phyloP scores from a whole-genome alignment of 495 filamentous ascomycete genomes.

The Pseudevernia furfuracea region DNA sequence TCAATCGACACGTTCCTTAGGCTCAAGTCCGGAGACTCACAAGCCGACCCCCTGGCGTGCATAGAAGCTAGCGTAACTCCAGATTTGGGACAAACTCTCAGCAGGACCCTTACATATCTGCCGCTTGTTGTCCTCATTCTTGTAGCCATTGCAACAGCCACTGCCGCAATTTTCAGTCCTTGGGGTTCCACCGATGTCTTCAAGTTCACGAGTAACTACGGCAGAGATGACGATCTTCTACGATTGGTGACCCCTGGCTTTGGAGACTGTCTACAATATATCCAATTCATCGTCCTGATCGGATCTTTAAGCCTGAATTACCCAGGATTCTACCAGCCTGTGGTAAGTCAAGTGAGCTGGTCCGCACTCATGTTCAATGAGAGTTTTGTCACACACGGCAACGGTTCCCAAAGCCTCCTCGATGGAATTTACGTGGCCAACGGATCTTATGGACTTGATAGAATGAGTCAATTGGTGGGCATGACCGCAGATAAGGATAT shows the following conservation, averaged over 20 bases:
- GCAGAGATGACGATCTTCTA: conserved; percentile 84
- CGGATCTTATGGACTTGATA: conserved; percentile 70
- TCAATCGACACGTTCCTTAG: conserved; percentile 63
- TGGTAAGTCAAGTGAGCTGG: conserved; percentile 80
- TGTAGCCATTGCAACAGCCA: conserved; percentile 71
- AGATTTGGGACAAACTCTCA: conserved; percentile 56
- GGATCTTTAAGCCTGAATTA: conserved; percentile 81
- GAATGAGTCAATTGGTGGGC: conserved; percentile 74
- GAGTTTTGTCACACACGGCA: conserved; percentile 66
- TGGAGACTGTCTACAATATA: conserved; percentile 93
- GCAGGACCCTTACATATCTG: conserved; percentile 63
- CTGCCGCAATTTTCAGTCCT: conserved; percentile 81
- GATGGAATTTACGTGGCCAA: conserved; percentile 76
- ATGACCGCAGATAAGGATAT: conserved; percentile 69
- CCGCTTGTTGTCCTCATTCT: conserved; percentile 70
- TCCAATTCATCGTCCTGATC: conserved; percentile 86
- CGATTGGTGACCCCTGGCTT: conserved; percentile 93
- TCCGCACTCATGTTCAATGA: conserved; percentile 87
- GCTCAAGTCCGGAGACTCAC: conserved; percentile 64
- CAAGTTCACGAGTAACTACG: conserved; percentile 92
- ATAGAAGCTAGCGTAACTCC: conserved; percentile 76
- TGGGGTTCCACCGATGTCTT: conserved; percentile 89
- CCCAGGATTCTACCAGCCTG: conserved; percentile 90
- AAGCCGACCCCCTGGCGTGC: conserved; percentile 61
- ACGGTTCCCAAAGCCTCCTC: conserved; percentile 53